Evolutionary conservation across 179 eudicot species (phyloP), one percentile per base, ranked within the genome.

Genomic region (Sideroxylon spinosum): DNA sequence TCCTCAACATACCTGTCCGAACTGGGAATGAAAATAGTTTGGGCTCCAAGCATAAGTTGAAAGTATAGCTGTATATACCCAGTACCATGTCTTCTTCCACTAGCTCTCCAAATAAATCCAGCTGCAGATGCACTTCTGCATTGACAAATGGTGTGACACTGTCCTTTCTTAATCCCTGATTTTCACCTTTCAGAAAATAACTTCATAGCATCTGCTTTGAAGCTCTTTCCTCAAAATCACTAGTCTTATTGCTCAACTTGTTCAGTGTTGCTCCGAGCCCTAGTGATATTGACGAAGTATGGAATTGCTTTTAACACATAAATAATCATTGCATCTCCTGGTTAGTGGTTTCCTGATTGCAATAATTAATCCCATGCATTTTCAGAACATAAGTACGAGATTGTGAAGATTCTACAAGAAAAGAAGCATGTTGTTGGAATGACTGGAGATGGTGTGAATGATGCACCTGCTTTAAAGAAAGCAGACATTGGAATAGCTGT

Each of bases 361-460:
- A 76, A 25, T 17, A 53, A 29, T 72, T 65, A 28, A 26, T 84
- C 9, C 2, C 53, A 14, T 63, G 61, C 73, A 50, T 68, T 50
- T 78, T 12, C 86, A 87, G 91, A 92, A 74, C 95, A 91, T 72
- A 92, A 92, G 85, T 92, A 91, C 17, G 97, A 92, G 72, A 92
- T 92, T 22, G 93, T 91, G 78, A 91, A 87, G 83, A 91, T 86
- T 63, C 85, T 92, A 23, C 93, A 92, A 87, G 90, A 89, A 74
- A 92, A 88, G 82, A 88, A 88, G 79, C 97, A 91, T 73, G 73
- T 91, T 57, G 90, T 88, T 68, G 95, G 97, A 73, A 92, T 92
- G 97, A 92, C 97, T 0, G 95, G 97, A 44, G 97, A 92, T 85
- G 97, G 97, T 63, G 97, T 92, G 12, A 92, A 92, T 56, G 97